phyloP scores from a whole-genome alignment of 441 rosid genomes.

The Geranium incanum region DNA sequence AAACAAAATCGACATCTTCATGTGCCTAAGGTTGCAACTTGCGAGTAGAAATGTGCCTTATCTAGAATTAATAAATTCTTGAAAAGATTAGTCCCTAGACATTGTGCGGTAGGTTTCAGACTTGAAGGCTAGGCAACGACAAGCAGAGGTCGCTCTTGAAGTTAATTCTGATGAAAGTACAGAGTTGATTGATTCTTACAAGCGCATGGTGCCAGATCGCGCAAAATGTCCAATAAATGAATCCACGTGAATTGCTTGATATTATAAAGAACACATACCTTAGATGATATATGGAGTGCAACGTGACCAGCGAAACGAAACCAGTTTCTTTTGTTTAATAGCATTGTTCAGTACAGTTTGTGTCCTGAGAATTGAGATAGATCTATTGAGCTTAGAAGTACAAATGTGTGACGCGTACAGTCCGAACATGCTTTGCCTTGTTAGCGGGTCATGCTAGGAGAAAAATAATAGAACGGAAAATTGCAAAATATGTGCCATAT shows the following conservation, averaged over 20 bases:
- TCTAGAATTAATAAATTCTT: too few species aligned
- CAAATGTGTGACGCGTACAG: too few species aligned
- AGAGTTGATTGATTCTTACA: not conserved
- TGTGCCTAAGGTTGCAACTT: too few species aligned
- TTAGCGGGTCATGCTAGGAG: not conserved
- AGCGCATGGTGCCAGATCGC: not conserved
- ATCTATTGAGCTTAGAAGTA: too few species aligned
- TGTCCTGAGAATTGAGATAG: too few species aligned
- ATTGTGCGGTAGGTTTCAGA: not conserved
- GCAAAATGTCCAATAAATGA: not conserved
- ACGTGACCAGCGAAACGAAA: not conserved
- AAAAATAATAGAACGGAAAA: too few species aligned
- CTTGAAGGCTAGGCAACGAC: not conserved
- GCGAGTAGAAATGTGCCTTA: too few species aligned
- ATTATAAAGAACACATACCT: not conserved
- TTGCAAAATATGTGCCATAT: too few species aligned
- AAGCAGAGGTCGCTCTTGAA: not conserved
- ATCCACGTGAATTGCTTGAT: not conserved
- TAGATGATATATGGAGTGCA: not conserved
- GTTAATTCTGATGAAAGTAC: not conserved
- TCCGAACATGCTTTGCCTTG: not conserved
- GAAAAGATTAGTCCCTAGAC: not conserved
- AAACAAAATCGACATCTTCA: too few species aligned
- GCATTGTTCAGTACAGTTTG: too few species aligned
- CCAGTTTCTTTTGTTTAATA: too few species aligned